Conservation (phyloP, 164 flowering plant genomes). For the Paratinospora sagittata region DNA sequence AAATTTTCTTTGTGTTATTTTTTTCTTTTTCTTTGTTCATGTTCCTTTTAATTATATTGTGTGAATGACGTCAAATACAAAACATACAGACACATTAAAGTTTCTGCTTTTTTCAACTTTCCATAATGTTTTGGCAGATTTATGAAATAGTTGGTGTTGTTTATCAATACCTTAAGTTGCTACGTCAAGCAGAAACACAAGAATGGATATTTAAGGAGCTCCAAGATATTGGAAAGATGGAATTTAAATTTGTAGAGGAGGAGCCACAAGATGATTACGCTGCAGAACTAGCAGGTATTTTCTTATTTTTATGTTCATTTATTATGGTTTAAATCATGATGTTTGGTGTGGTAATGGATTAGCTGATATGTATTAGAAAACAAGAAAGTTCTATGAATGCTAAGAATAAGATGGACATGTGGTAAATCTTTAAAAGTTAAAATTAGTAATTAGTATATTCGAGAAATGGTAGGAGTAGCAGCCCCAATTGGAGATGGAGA, state of each 20-base stretch:
- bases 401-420: no score
- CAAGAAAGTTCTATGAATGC: no score
- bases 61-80: not conserved
- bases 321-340: not conserved
- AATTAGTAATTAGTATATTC: no score
- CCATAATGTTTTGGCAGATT: conserved; percentile 38
- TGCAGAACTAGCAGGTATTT: conserved; percentile 83
- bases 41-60: not conserved
- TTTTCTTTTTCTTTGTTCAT: no score
- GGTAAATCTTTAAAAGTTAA: no score
- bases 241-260: conserved; percentile 86
- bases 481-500: no score
- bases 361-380: no score
- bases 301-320: not conserved
- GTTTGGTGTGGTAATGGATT: no score
- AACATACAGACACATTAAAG: not conserved
- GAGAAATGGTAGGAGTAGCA: no score
- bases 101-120: not conserved
- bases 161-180: conserved; percentile 80
- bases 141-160: conserved; percentile 73
- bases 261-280: conserved; percentile 99
- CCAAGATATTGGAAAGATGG: conserved; percentile 91
- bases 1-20: no score
- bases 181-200: conserved; percentile 63
- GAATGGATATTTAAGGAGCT: conserved; percentile 93